A percentile compares a stretch with the other conserved stretches of the same genome.
These are phyloP conservation scores for Ceratocystis harringtonii DNA, from an alignment of 2,329 filamentous ascomycete species.

Conservation along the genomic window DNA sequence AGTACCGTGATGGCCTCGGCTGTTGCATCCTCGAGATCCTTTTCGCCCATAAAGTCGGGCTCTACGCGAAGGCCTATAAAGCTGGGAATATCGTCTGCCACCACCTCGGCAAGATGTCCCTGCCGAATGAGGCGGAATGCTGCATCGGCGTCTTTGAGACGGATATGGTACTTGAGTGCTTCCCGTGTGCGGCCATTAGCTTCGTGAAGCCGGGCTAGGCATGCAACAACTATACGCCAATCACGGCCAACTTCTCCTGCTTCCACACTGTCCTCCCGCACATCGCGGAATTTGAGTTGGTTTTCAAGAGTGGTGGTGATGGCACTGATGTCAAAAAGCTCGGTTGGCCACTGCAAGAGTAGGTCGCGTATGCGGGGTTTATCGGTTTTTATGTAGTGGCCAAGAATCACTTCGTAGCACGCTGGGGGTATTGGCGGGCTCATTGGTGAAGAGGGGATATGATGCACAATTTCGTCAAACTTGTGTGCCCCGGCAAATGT, in stretches of 20 bases:
- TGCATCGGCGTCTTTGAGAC: constrained; percentile 78
- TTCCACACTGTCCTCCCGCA: constrained; percentile 61
- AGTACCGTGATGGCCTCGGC: constrained; percentile 73
- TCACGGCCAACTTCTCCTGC: constrained; percentile 59
- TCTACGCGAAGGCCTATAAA: constrained; percentile 80
- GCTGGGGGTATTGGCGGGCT: constrained; percentile 63
- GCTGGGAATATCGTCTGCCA: constrained; percentile 77
- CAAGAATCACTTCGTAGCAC: constrained; percentile 79
- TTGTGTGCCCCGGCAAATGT: constrained; percentile 73
- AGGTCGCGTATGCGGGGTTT: constrained; percentile 62
- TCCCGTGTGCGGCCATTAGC: constrained; percentile 68
- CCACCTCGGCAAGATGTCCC: constrained; percentile 75
- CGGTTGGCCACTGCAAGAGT: constrained; percentile 68
- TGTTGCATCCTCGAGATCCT: constrained; percentile 65
- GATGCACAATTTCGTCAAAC: constrained; percentile 77
- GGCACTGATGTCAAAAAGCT: constrained; percentile 65
- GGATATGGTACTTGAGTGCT: constrained; percentile 77
- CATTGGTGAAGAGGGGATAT: constrained; percentile 65
- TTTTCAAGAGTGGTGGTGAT: constrained; percentile 69
- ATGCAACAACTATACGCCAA: constrained; percentile 80
- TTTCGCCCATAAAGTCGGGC: constrained; percentile 40
- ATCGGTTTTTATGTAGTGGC: constrained; percentile 72
- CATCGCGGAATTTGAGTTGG: constrained; percentile 61
- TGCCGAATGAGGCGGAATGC: constrained; percentile 77
- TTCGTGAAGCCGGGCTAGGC: constrained; percentile 70